Evolutionary conservation across 495 filamentous ascomycete genomes (phyloP).

Genomic region (Diplogelasinospora grovesii): DNA sequence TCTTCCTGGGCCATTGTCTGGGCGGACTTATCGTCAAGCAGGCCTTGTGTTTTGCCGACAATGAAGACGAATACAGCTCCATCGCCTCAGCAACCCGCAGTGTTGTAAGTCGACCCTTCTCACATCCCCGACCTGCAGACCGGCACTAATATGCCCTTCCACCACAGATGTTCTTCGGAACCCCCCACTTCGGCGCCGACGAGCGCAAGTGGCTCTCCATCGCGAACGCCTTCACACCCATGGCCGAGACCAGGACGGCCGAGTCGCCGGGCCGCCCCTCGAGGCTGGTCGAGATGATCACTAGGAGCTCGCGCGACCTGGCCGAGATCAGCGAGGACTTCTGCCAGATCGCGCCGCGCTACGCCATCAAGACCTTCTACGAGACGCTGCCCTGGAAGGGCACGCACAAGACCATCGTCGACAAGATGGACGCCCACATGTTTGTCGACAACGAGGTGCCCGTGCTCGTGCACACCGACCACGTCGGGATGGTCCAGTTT

Average conservation of each 20-base stretch:
- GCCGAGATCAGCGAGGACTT: conserved; percentile 7
- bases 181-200: conserved; percentile 9
- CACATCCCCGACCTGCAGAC: neutral
- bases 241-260: neutral
- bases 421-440: conserved; percentile 6
- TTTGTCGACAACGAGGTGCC: neutral
- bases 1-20: conserved; percentile 12
- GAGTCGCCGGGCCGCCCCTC: neutral
- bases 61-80: neutral
- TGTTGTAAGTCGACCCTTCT: conserved; percentile 5
- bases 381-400: conserved; percentile 6
- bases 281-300: conserved; percentile 1
- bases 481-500: conserved; percentile 5
- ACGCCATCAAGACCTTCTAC: conserved; percentile 5
- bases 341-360: neutral
- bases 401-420: conserved; percentile 6
- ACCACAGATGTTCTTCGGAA: conserved; percentile 13
- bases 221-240: conserved; percentile 3
- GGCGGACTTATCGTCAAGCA: conserved; percentile 14
- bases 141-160: neutral
- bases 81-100: conserved; percentile 3
- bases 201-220: conserved; percentile 5
- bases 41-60: conserved; percentile 7
- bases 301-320: neutral
- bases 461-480: neutral